Percentiles rank a stretch among this genome's conserved stretches.
These are phyloP conservation scores for Phytophthora ramorum DNA, from an alignment of 352 stramenopile genomes.

Conservation along the genomic window DNA sequence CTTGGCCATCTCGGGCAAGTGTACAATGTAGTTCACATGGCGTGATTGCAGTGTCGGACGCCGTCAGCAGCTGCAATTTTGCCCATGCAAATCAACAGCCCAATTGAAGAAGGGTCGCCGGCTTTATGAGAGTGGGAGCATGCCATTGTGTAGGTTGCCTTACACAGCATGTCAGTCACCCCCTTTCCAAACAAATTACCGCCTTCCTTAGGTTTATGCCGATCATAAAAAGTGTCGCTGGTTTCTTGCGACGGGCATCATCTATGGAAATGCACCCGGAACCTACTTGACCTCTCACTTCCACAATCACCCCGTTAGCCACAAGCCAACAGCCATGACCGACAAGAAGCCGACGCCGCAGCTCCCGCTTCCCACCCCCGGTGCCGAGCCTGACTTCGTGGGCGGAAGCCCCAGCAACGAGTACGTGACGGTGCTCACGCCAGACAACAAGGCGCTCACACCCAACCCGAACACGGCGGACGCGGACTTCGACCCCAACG, in stretches of 20 bases:
- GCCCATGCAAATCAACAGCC: conserved; percentile 21
- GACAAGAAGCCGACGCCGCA: conserved; percentile 32
- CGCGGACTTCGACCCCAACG: conserved; percentile 43
- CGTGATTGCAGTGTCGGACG: conserved; percentile 1
- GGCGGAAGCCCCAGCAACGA: conserved; percentile 34
- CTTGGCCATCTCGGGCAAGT: too few species aligned
- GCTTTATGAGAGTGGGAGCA: conserved; percentile 22
- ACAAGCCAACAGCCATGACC: conserved; percentile 18
- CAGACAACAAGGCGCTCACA: conserved; percentile 34
- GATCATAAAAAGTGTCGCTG: conserved; percentile 18
- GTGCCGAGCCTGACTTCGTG: conserved; percentile 29
- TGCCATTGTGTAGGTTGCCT: conserved; percentile 1
- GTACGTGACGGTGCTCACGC: conserved; percentile 49
- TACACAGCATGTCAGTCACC: background rate
- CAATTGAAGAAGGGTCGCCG: conserved; percentile 28
- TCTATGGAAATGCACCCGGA: conserved; percentile 21
- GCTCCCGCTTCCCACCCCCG: conserved; percentile 26
- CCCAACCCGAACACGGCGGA: background rate
- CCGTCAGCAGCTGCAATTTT: conserved; percentile 10
- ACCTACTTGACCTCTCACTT: background rate
- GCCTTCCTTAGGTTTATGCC: conserved; percentile 15
- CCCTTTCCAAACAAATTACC: background rate
- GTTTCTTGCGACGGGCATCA: conserved; percentile 16
- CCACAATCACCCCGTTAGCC: background rate
- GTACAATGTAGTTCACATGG: background rate